Base-by-base conservation (phyloP, 768 basidiomycete genomes). In the Peribolospora baueri region DNA sequence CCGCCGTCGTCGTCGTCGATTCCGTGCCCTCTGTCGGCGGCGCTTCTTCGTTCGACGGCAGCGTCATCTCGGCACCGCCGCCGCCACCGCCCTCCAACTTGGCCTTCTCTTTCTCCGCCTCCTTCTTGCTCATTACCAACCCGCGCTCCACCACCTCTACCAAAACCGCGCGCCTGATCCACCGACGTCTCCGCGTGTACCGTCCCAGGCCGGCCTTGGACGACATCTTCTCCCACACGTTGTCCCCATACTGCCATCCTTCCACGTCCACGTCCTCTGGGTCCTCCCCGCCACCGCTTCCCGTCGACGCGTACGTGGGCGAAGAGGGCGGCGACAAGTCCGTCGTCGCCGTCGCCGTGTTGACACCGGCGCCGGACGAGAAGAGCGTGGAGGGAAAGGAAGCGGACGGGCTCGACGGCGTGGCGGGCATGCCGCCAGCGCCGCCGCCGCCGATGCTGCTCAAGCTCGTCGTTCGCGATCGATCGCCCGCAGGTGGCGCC, bases 181-280 rank as follows among this genome's bases (percentile, higher is more conserved):
- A 65, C 2, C 57, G 59, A 10, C 64, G 37, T 36, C 61, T 14
- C 0, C 64, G 42, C 8, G 64, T 65, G 48, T 65, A 65, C 55
- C 65, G 65, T 7, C 71, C 70, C 38, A 72, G 55, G 6, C 70
- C 70, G 7, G 69, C 69, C 46, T 65, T 65, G 9, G 67, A 60
- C 3, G 68, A 65, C 64, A 68, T 67, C 53, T 63, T 64, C 56
- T 71, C 70, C 65, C 69, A 71, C 48, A 70, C 68, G 61, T 70
- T 71, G 57, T 70, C 69, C 5, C 69, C 70, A 57, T 71, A 71
- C 37, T 68, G 67, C 70, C 70, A 71, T 9, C 70, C 70, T 48
- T 68, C 67, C 9, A 54, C 60, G 60, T 70, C 70, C 40, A 69
- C 70, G 7, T 41, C 54, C 60, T 55, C 25, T 36, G 11, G 13